Percentiles rank a stretch among this genome's conserved stretches.
These are phyloP conservation scores for Strigomonas oncopelti DNA, from an alignment of 208 protist species.

Conservation along the genomic window DNA sequence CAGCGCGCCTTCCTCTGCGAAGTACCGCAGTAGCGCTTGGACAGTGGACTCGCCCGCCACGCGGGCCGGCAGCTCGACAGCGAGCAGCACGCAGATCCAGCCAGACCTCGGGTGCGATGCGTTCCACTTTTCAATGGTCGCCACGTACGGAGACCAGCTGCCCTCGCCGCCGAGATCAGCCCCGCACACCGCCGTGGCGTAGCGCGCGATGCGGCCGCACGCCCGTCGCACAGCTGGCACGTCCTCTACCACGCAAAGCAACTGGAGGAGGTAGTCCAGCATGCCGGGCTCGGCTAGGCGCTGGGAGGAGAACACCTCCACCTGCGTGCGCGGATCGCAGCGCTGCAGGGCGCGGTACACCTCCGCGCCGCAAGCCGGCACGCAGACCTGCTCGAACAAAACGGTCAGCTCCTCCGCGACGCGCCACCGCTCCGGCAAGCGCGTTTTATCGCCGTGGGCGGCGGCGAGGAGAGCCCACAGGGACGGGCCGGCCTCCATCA, in stretches of 20 bases:
- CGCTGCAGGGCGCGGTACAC: neutral
- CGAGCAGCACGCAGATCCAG: neutral
- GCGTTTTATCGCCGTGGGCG: neutral
- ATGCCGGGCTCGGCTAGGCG: slow-evolving; percentile 23
- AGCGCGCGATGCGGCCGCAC: neutral
- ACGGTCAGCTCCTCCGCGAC: neutral
- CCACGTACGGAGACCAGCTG: neutral
- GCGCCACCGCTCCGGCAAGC: neutral
- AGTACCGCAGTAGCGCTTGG: neutral
- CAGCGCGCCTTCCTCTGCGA: neutral
- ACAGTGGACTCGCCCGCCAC: neutral
- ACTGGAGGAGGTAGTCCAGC: slow-evolving; percentile 21
- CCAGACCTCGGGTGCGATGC: neutral
- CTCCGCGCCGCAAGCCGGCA: neutral
- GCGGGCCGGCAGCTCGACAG: neutral
- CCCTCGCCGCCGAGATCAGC: no score
- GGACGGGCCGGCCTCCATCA: neutral
- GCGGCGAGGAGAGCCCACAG: neutral
- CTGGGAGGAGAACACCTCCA: slow-evolving; percentile 24
- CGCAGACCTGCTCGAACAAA: slow-evolving; percentile 6
- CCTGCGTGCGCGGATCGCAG: slow-evolving; percentile 23
- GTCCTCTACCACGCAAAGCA: neutral
- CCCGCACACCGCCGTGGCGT: neutral
- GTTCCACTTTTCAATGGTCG: neutral
- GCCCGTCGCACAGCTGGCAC: neutral